A percentile compares a stretch with the other conserved stretches of the same genome.
phyloP scores from a whole-genome alignment of 768 basidiomycete genomes.

The Hypholoma sublateritium region DNA sequence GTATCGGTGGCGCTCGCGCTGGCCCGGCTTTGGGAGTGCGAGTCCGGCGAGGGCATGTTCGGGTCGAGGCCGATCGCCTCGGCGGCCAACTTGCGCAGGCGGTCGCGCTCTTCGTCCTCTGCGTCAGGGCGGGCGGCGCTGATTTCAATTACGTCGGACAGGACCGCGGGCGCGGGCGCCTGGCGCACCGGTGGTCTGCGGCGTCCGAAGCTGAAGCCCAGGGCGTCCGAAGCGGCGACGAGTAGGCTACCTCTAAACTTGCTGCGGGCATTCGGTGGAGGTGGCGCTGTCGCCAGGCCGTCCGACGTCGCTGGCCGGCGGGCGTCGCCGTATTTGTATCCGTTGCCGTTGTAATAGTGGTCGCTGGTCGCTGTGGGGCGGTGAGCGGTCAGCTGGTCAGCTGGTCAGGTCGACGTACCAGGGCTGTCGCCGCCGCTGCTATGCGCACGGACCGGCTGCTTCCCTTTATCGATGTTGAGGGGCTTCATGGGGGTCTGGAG shows the following conservation, averaged over 20 bases:
- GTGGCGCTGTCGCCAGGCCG: not conserved
- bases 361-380: not conserved
- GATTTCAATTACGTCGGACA: constrained; percentile 78
- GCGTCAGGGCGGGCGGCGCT: constrained; percentile 50
- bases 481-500: not conserved
- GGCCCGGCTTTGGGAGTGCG: constrained; percentile 26
- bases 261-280: constrained; percentile 16
- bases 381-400: not conserved
- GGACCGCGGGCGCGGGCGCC: constrained; percentile 40
- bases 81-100: constrained; percentile 74
- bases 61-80: constrained; percentile 71
- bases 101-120: constrained; percentile 72
- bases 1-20: constrained; percentile 37
- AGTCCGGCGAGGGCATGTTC: constrained; percentile 42
- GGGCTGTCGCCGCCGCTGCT: constrained; percentile 11
- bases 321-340: constrained; percentile 11
- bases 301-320: constrained; percentile 23
- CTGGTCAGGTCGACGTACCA: constrained; percentile 5
- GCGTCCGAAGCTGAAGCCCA: constrained; percentile 49
- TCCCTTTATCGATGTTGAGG: constrained; percentile 25
- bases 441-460: constrained; percentile 25
- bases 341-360: constrained; percentile 14
- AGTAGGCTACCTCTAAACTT: constrained; percentile 47
- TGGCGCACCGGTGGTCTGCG: constrained; percentile 38
- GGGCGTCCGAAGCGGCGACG: constrained; percentile 52